Evolutionary conservation across 2,329 filamentous ascomycete species (phyloP).

Genomic region (Pochonia chlamydosporia): DNA sequence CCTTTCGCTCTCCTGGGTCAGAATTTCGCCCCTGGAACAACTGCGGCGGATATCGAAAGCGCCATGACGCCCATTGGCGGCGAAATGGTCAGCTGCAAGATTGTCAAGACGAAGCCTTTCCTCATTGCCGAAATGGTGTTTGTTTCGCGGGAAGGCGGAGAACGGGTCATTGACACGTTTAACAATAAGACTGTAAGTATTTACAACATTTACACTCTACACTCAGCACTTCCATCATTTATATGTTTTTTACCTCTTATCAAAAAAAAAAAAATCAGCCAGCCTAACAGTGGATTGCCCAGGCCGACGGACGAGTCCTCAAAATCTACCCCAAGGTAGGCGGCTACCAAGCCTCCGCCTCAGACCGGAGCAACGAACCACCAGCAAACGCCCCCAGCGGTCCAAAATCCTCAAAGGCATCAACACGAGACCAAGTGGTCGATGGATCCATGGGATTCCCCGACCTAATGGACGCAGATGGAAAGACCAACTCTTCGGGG

Average conservation of each 20-base stretch:
- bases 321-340: constrained; percentile 66
- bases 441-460: constrained; percentile 51
- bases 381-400: constrained; percentile 26
- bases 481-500: constrained; percentile 13
- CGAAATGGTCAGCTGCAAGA: constrained; percentile 58
- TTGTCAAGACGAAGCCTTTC: constrained; percentile 63
- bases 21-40: constrained; percentile 79
- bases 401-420: constrained; percentile 18
- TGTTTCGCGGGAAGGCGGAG: constrained; percentile 63
- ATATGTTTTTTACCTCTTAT: too few relatives aligned
- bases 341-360: constrained; percentile 24
- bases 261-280: not conserved
- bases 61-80: constrained; percentile 74
- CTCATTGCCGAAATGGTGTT: constrained; percentile 76
- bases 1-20: constrained; percentile 69
- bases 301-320: constrained; percentile 70
- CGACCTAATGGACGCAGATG: constrained; percentile 34
- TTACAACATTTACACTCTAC: not conserved
- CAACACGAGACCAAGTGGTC: constrained; percentile 34
- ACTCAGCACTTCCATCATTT: too few relatives aligned
- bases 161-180: constrained; percentile 69
- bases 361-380: constrained; percentile 20
- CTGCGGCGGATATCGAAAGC: constrained; percentile 75
- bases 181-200: constrained; percentile 67
- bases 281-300: not conserved